Base-by-base conservation (phyloP, 2,329 filamentous ascomycete genomes). In the Ophiocordyceps robertsii region DNA sequence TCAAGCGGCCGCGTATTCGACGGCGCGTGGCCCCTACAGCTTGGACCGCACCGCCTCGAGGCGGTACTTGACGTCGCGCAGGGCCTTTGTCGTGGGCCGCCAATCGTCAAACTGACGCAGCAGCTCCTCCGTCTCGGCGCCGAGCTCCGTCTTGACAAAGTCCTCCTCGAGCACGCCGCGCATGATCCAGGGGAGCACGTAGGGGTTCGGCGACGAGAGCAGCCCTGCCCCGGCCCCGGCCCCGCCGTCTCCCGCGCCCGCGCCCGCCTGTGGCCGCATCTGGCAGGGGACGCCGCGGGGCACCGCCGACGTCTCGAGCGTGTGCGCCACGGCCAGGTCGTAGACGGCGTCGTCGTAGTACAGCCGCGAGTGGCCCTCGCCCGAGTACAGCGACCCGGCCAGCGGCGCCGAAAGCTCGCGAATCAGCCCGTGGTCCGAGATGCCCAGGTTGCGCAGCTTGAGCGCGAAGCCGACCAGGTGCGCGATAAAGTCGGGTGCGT, bases 21-120 rank as follows among this genome's bases (percentile, higher is more conserved):
- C 19, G 4, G 24, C 24, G 24, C 24, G 6, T 27, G 9, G 24
- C 24, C 24, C 4, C 24, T 27, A 79, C 17, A 95, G 66, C 64
- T 88, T 93, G 39, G 87, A 95, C 54, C 86, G 75, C 37, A 98
- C 85, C 3, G 83, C 90, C 64, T 96, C 92, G 17, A 98, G 68
- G 47, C 92, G 73, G 62, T 93, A 96, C 62, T 94, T 94, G 38
- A 98, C 89, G 62, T 98, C 92, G 64, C 92, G 95, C 44, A 98
- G 65, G 37, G 84, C 84, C 66, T 96, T 98, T 8, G 81, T 94
- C 0, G 70, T 73, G 1, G 92, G 92, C 56, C 84, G 89, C 92
- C 92, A 98, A 42, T 85, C 79, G 58, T 96, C 89, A 61, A 96
- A 98, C 60, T 94, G 80, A 46, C 69, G 70, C n/a, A 98, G 67